Evolutionary conservation across 352 stramenopile genomes (phyloP).

Genomic region (Aphanomyces stellatus): DNA sequence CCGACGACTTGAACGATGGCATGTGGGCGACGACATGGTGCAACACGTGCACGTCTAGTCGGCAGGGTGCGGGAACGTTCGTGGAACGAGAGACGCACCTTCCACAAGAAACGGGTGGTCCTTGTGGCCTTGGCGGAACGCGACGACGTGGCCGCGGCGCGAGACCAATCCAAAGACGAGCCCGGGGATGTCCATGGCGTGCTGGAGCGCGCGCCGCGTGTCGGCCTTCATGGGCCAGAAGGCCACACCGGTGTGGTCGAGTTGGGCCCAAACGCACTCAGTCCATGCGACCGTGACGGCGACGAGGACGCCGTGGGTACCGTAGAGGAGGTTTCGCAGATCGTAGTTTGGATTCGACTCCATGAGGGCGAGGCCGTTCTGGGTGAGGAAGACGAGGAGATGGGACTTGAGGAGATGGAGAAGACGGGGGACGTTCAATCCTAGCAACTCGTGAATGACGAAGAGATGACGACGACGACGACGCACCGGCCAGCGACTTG

Average conservation of each 20-base stretch:
- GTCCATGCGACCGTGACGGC: conserved; percentile 39
- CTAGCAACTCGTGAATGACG: background rate
- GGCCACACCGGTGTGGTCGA: conserved; percentile 37
- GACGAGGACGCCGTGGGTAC: conserved; percentile 43
- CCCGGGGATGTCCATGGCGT: conserved; percentile 32
- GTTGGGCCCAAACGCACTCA: conserved; percentile 27
- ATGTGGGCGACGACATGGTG: conserved; percentile 69
- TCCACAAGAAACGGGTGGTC: conserved; percentile 55
- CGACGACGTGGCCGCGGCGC: conserved; percentile 38
- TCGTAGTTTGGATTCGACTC: conserved; percentile 34
- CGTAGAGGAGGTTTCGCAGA: conserved; percentile 53
- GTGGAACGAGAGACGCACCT: conserved; percentile 24
- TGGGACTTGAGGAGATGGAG: conserved; percentile 1
- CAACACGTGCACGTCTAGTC: conserved; percentile 49
- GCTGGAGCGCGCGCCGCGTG: conserved; percentile 33
- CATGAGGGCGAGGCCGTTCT: conserved; percentile 3
- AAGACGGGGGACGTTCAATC: background rate
- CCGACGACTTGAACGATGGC: conserved; percentile 42
- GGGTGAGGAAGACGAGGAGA: conserved; percentile 6
- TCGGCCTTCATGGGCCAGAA: conserved; percentile 41
- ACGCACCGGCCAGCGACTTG: background rate
- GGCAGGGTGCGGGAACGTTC: background rate
- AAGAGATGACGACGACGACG: background rate
- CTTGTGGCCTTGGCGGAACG: conserved; percentile 41
- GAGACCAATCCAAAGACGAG: conserved; percentile 61